phyloP scores from a whole-genome alignment of 441 rosid genomes.

The Corymbia citriodora region DNA sequence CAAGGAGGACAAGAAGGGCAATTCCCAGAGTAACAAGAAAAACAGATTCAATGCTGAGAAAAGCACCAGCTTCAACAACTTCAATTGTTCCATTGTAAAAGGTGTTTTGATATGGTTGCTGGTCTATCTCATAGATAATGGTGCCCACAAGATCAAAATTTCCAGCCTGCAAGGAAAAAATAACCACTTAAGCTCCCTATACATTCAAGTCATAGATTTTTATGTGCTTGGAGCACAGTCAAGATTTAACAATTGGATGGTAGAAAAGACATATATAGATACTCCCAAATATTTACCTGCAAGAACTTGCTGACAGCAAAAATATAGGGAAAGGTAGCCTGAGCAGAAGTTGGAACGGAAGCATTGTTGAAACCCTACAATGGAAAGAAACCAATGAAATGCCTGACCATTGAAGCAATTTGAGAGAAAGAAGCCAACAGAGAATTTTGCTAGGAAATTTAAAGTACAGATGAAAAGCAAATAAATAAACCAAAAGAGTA shows the following conservation, averaged over 20 bases:
- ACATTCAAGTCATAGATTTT: not conserved
- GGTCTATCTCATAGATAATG: constrained; percentile 70
- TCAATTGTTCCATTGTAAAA: constrained; percentile 94
- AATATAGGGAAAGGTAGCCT: constrained; percentile 82
- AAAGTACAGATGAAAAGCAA: not conserved
- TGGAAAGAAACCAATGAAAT: not conserved
- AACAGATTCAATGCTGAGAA: constrained; percentile 83
- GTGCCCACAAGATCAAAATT: constrained; percentile 95
- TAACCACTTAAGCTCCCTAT: not conserved
- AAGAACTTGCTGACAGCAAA: constrained; percentile 90
- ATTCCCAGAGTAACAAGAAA: constrained; percentile 82
- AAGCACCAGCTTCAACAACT: constrained; percentile 83
- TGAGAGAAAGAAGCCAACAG: not conserved
- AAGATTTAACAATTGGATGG: not conserved
- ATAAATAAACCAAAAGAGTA: not conserved
- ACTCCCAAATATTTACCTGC: constrained; percentile 48
- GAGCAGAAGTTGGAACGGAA: constrained; percentile 70
- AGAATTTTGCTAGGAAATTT: not conserved
- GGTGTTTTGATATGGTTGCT: constrained; percentile 68
- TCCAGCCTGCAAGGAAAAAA: constrained; percentile 60
- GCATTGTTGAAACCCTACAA: constrained; percentile 88
- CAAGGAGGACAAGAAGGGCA: constrained; percentile 75
- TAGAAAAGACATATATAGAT: not conserved
- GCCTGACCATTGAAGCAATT: not conserved
- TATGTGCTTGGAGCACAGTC: not conserved